Base-by-base conservation (phyloP, 306 rosid species). In the Inga leiocalycina region DNA sequence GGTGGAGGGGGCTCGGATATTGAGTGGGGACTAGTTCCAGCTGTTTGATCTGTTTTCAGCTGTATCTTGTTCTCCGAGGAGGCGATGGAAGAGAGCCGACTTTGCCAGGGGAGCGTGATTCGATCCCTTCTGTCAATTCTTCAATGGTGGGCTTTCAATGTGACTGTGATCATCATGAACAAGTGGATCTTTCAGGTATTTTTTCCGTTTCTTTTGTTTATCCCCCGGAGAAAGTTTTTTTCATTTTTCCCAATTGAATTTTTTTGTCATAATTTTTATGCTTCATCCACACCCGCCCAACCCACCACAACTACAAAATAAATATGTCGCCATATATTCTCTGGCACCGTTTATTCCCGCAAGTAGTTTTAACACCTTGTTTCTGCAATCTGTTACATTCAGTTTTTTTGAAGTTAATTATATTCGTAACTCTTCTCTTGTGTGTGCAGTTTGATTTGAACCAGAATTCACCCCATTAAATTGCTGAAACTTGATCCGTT, bases 121-220 rank as follows among this genome's bases (percentile, higher is more conserved):
- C 85, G 92, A 91, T 91, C 95, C 83, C 91, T 91, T 71, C 56
- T 91, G 5, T 91, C 95, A 20, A 90, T 91, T 82, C 80, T 91
- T 76, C 95, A 90, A 71, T 91, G 95, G 95, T 91, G 95, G 95
- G 71, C 72, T 46, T 91, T 91, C 88, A 91, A 91, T 71, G 95
- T 91, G 81, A 90, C 93, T 27, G 95, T 91, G n/a, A 90, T 91
- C 46, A 90, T 91, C 77, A 85, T 91, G 91, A 91, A 91, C 90
- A 91, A 91, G 84, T 91, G 95, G 95, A 91, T 91, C 93, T 91
- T 91, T 57, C 95, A 91, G 95, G 95, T 91, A 75, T 49, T 70
- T 14, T 75, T 48, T 30, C 15, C n/a, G 44, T 37, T 44, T 24
- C 41, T 24, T 10, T 22, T 45, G 30, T n/a, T 59, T 59, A 19